phyloP scores from a whole-genome alignment of 495 filamentous ascomycete genomes.

The Neurospora sp. region DNA sequence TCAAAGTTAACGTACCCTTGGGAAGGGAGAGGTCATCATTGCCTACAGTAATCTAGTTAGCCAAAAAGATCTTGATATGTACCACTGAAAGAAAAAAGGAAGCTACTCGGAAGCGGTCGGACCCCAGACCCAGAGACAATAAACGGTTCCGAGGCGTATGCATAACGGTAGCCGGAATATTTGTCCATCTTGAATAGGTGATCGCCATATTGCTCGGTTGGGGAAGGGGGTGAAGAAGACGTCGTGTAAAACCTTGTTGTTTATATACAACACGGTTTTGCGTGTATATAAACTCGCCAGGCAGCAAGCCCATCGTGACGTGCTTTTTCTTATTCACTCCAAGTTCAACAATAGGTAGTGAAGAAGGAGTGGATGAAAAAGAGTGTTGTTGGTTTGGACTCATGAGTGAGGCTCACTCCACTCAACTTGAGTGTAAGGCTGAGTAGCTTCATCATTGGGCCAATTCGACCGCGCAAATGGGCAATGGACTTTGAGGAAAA shows the following conservation, averaged over 20 bases:
- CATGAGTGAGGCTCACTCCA: background rate
- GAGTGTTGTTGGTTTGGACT: background rate
- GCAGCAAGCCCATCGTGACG: background rate
- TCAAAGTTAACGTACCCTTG: constrained; percentile 52
- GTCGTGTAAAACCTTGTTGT: background rate
- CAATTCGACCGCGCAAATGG: background rate
- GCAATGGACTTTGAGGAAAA: background rate
- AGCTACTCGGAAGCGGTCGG: background rate
- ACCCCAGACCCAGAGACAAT: background rate
- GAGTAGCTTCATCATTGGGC: background rate
- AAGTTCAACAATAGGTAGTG: background rate
- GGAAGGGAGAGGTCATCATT: constrained; percentile 91
- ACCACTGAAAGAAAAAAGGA: background rate
- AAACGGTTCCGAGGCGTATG: background rate
- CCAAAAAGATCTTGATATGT: background rate
- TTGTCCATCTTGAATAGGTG: background rate
- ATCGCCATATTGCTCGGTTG: background rate
- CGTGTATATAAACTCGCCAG: background rate
- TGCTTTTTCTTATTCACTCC: background rate
- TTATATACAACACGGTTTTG: background rate
- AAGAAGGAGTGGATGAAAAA: background rate
- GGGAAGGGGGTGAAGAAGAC: background rate
- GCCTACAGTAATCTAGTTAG: constrained; percentile 37
- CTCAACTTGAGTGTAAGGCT: background rate
- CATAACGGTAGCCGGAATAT: background rate